Evolutionary conservation across 495 filamentous ascomycete species (phyloP).

Genomic region (Neurospora pannonica): DNA sequence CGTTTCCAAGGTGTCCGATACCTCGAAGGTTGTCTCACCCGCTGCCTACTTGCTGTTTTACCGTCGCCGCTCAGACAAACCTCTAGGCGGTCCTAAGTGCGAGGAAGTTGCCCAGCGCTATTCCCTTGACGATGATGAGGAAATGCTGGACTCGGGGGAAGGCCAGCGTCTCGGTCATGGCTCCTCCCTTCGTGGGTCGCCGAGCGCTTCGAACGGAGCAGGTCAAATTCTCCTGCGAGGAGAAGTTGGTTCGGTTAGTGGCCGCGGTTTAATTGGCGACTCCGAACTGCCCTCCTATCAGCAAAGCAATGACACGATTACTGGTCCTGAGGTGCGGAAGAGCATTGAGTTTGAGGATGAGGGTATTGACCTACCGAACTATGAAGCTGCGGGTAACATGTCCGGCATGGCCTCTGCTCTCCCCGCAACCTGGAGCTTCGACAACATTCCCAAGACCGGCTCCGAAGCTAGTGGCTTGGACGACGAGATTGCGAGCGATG

Average conservation of each 20-base stretch:
- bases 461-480: slow-evolving; percentile 8
- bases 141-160: slow-evolving; percentile 60
- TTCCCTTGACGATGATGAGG: slow-evolving; percentile 32
- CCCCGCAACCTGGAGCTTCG: slow-evolving; percentile 28
- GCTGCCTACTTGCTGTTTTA: slow-evolving; percentile 95
- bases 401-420: slow-evolving; percentile 20
- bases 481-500: slow-evolving; percentile 29
- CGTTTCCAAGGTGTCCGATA: slow-evolving; percentile 45
- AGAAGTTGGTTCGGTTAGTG: slow-evolving; percentile 47
- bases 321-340: slow-evolving; percentile 17
- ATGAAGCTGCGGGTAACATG: slow-evolving; percentile 15
- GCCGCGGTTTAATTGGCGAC: slow-evolving; percentile 3
- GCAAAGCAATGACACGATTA: neutral
- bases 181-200: slow-evolving; percentile 78
- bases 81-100: slow-evolving; percentile 68
- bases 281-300: slow-evolving; percentile 14
- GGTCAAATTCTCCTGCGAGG: slow-evolving; percentile 60
- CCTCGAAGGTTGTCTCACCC: slow-evolving; percentile 48
- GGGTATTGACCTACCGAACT: slow-evolving; percentile 16
- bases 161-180: slow-evolving; percentile 69
- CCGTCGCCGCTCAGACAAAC: slow-evolving; percentile 64
- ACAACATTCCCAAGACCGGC: slow-evolving; percentile 15
- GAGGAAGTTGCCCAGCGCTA: slow-evolving; percentile 56
- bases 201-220: slow-evolving; percentile 71
- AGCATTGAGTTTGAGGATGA: slow-evolving; percentile 33